These are phyloP conservation scores for Somion occarium DNA, from an alignment of 1,284 basidiomycete species.

Conservation along the genomic window DNA sequence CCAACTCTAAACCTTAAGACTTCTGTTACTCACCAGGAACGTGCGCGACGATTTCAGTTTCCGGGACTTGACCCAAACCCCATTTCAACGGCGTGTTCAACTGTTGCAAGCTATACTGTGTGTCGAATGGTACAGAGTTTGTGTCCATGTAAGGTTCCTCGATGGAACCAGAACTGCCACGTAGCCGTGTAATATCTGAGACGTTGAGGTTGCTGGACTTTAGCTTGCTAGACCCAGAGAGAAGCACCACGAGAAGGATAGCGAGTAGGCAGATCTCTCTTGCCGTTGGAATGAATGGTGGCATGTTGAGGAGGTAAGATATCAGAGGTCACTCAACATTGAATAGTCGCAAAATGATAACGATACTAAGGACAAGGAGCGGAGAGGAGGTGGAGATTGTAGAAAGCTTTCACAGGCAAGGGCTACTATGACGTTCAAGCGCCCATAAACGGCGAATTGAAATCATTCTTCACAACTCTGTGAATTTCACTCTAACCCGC, in stretches of 20 bases:
- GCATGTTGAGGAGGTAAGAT: conserved; percentile 14
- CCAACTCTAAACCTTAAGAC: not conserved
- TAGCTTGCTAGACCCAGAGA: conserved; percentile 33
- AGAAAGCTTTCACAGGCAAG: too few relatives aligned
- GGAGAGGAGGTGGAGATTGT: too few relatives aligned
- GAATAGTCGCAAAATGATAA: too few relatives aligned
- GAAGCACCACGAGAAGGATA: conserved; percentile 41
- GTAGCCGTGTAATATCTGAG: conserved; percentile 15
- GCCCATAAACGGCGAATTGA: too few relatives aligned
- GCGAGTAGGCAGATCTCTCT: conserved; percentile 47
- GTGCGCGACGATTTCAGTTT: conserved; percentile 56
- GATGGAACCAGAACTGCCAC: conserved; percentile 10
- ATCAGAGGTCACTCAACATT: not conserved
- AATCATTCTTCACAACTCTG: too few relatives aligned
- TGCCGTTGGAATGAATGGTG: conserved; percentile 27
- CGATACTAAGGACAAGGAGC: too few relatives aligned
- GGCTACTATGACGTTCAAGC: too few relatives aligned
- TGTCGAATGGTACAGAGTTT: conserved; percentile 19
- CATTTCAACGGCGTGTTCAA: conserved; percentile 26
- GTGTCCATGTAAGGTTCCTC: conserved; percentile 17
- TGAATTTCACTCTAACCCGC: too few relatives aligned
- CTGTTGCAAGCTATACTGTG: conserved; percentile 25
- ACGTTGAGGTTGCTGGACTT: conserved; percentile 15
- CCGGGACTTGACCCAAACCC: conserved; percentile 40
- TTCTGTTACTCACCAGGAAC: conserved; percentile 43